Conservation (phyloP, 2,329 filamentous ascomycete genomes). For the Cadophora malorum region DNA sequence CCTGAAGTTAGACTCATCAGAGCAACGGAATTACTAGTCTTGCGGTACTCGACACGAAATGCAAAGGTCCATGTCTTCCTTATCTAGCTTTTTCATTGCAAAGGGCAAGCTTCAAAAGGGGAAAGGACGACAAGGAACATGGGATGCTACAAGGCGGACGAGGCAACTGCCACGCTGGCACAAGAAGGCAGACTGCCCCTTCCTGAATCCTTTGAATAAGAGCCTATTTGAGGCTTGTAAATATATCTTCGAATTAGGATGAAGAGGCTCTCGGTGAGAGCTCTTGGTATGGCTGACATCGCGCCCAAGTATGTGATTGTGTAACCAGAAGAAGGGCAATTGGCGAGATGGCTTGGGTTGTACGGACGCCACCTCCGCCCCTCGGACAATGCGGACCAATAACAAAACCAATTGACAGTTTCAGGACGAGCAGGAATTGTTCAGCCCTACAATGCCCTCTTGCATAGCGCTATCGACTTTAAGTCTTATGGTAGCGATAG, state of each 20-base stretch:
- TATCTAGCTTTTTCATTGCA: neutral
- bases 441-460: too few relatives aligned
- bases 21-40: neutral
- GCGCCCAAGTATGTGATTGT: neutral
- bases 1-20: neutral
- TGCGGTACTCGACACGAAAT: neutral
- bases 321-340: neutral
- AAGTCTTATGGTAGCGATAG: too few relatives aligned
- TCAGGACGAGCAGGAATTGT: too few relatives aligned
- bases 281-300: neutral
- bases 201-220: neutral
- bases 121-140: neutral
- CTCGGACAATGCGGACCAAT: too few relatives aligned
- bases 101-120: neutral
- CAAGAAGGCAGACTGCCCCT: neutral
- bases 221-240: neutral
- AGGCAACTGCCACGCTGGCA: constrained; percentile 3
- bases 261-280: neutral
- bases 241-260: neutral
- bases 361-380: neutral
- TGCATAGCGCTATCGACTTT: too few relatives aligned
- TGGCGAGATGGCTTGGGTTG: neutral
- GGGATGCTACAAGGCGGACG: neutral
- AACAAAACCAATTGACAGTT: too few relatives aligned
- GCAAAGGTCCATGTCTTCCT: neutral